Percentiles rank a stretch among this genome's conserved stretches.
phyloP scores from a whole-genome alignment of 139 green algal genomes.

The Picocystis salinarum region DNA sequence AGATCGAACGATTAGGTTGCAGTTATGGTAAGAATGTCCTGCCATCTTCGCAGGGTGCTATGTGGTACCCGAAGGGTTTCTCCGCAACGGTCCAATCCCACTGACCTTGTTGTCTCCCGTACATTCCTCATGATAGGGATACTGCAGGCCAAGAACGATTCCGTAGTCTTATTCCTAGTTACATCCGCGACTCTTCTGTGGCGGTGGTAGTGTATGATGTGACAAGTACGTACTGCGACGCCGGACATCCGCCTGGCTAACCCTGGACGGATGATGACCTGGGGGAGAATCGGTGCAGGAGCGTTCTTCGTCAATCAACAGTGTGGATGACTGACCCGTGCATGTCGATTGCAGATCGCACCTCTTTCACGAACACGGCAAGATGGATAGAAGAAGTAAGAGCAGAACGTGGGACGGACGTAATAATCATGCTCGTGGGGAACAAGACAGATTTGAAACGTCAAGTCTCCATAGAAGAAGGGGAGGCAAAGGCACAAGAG shows the following conservation, averaged over 20 bases:
- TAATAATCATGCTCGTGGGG: conserved; percentile 78
- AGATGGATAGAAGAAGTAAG: conserved; percentile 95
- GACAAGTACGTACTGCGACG: conserved; percentile 38
- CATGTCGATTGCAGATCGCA: conserved; percentile 37
- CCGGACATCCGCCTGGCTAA: neutral
- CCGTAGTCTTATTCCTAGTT: conserved; percentile 84
- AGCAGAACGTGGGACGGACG: conserved; percentile 82
- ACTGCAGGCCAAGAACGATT: conserved; percentile 97
- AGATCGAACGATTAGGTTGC: conserved; percentile 88
- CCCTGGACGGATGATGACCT: neutral
- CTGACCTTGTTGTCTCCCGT: too few species aligned
- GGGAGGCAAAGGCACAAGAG: conserved; percentile 77
- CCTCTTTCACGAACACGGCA: conserved; percentile 87
- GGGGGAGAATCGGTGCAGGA: neutral
- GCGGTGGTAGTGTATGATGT: conserved; percentile 98
- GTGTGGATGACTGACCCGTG: neutral
- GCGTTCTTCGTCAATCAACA: too few species aligned
- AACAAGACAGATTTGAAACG: conserved; percentile 98
- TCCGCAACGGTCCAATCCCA: neutral
- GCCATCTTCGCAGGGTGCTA: conserved; percentile 1
- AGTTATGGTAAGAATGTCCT: conserved; percentile 68
- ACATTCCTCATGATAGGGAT: conserved; percentile 42
- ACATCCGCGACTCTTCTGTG: conserved; percentile 95
- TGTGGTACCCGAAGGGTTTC: neutral
- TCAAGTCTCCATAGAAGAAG: conserved; percentile 92